Conservation (phyloP, 306 rosid species). For the Lagenaria siceraria region DNA sequence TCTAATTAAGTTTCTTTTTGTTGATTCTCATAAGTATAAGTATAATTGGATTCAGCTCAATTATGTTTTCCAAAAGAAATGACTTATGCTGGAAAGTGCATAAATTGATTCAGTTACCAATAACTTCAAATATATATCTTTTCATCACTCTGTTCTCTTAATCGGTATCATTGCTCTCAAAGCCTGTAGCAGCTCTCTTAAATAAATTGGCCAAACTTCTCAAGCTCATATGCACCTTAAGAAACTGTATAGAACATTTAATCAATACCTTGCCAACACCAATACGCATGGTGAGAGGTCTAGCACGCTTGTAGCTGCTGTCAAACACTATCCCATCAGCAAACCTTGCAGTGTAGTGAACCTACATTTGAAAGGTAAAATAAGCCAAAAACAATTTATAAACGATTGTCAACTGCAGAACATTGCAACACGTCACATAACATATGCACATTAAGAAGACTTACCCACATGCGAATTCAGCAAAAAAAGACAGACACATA, state of each 20-base stretch:
- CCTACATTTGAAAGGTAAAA: conserved; percentile 17
- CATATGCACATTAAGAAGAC: neutral
- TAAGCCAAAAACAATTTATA: neutral
- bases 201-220: neutral
- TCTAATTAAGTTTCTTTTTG: neutral
- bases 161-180: neutral
- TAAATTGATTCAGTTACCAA: neutral
- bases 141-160: neutral
- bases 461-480: neutral
- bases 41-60: neutral
- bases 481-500: neutral
- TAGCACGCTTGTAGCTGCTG: conserved; percentile 80
- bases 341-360: conserved; percentile 89
- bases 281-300: conserved; percentile 89
- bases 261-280: conserved; percentile 77
- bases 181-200: neutral
- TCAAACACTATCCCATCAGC: conserved; percentile 77
- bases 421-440: neutral
- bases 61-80: neutral
- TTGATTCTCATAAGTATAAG: neutral
- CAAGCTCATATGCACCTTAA: neutral
- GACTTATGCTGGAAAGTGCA: neutral
- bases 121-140: neutral
- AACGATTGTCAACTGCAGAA: neutral
- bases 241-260: conserved; percentile 10